Percentiles rank a stretch among this genome's conserved stretches.
Conservation (phyloP, 768 basidiomycete genomes). For the Russula brevipes region DNA sequence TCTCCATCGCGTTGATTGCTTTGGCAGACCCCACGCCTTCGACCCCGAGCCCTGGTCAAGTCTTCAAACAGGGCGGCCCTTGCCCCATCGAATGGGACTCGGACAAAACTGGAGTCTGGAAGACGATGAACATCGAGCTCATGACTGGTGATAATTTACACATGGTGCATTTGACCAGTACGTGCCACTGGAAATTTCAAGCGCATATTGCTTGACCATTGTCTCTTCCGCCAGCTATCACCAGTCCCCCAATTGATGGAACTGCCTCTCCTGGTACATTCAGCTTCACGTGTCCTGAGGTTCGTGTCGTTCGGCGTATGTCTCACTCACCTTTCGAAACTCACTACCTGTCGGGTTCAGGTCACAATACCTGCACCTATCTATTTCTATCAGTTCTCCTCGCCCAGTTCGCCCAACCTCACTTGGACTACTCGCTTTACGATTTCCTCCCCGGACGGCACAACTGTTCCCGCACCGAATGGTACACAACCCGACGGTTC, state of each 20-base stretch:
- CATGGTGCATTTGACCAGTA: slow-evolving; percentile 67
- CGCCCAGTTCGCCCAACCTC: slow-evolving; percentile 37
- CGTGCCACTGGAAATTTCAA: slow-evolving; percentile 28
- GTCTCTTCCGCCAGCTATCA: slow-evolving; percentile 47
- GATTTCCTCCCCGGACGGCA: slow-evolving; percentile 50
- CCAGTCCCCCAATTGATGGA: slow-evolving; percentile 50
- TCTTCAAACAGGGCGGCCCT: slow-evolving; percentile 50
- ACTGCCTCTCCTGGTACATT: slow-evolving; percentile 45
- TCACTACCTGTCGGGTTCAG: slow-evolving; percentile 31
- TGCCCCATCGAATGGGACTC: slow-evolving; percentile 58
- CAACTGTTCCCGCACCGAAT: slow-evolving; percentile 46
- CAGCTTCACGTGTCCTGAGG: slow-evolving; percentile 61
- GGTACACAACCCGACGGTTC: slow-evolving; percentile 43
- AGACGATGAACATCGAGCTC: slow-evolving; percentile 65
- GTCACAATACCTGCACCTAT: slow-evolving; percentile 60
- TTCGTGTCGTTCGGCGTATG: slow-evolving; percentile 31
- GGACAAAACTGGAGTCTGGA: slow-evolving; percentile 61
- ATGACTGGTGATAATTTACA: slow-evolving; percentile 72
- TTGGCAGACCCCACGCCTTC: slow-evolving; percentile 55
- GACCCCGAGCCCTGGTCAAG: slow-evolving; percentile 53
- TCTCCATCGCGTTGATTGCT: slow-evolving; percentile 28
- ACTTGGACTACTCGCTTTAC: slow-evolving; percentile 75
- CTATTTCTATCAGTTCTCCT: slow-evolving; percentile 78
- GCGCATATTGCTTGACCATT: background rate
- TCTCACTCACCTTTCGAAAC: background rate